Evolutionary conservation across 2,329 filamentous ascomycete genomes (phyloP), one percentile per base, ranked within the genome.

Genomic region (Dactylonectria macrodidyma): DNA sequence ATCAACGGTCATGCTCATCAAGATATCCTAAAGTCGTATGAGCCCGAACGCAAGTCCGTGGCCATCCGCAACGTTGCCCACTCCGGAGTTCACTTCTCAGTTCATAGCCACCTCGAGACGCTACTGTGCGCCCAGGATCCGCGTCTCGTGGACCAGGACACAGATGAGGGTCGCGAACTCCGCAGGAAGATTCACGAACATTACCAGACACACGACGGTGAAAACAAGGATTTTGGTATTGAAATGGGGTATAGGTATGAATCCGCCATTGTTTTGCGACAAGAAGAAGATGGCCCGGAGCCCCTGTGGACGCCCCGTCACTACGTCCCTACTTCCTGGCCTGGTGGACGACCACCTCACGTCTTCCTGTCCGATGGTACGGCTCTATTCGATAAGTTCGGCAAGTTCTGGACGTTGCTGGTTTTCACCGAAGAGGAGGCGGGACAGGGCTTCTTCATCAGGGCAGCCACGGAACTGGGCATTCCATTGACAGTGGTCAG

Each of bases 191-290:
- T 57, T 26, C 36, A 57, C 26, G 33, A 33, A 7, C 54, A 57
- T 7, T 57, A 57, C 22, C 54, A 57, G 1, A 5, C 19, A 8
- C 22, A 57, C 19, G 38, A 57, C 24, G 38, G 38, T 3, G 54
- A 57, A 11, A 57, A 57, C 14, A 57, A 7, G 11, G 56, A 75
- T 22, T 66, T 67, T 24, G 76, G 76, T 8, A 71, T 78, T 24
- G 77, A 78, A 57, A 65, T 79, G 70, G 76, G 67, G 3, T 75
- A 78, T 48, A 62, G 71, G 12, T 73, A 77, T 36, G 55, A 58
- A 5, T 67, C 65, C 11, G 38, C 36, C 7, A 48, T 59, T 8
- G 36, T 58, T 4, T 30, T 41, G 16, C 19, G 44, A 24, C 3
- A 30, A 19, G 48, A 36, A 3, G 16, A 5, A 10, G 34, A 55